phyloP scores from a whole-genome alignment of 306 rosid genomes.

The Myrica gale region DNA sequence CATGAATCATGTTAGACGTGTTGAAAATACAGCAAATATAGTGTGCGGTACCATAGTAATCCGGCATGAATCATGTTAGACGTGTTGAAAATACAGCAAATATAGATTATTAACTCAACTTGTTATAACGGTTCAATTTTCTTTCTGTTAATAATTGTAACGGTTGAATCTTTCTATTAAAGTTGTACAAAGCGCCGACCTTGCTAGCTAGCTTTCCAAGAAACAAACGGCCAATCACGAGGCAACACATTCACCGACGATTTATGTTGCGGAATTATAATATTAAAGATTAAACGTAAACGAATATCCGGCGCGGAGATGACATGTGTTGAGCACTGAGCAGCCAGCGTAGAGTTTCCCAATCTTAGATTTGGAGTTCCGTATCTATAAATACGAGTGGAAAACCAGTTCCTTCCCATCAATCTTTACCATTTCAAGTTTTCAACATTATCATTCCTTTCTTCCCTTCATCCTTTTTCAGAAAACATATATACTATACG shows the following conservation, averaged over 20 bases:
- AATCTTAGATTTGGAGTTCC: background rate
- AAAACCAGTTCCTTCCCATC: too few relatives aligned
- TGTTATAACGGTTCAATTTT: background rate
- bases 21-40: background rate
- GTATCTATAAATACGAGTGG: background rate
- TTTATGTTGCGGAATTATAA: background rate
- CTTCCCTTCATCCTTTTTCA: background rate
- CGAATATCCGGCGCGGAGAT: background rate
- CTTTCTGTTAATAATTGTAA: background rate
- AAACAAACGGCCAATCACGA: background rate
- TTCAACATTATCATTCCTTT: background rate
- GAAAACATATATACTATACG: background rate
- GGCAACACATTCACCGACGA: background rate
- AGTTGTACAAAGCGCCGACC: background rate
- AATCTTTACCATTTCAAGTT: background rate
- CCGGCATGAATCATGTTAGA: background rate
- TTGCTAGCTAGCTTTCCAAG: background rate
- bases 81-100: background rate
- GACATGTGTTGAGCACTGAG: slow-evolving; percentile 17
- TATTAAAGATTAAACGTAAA: background rate
- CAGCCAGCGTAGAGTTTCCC: background rate
- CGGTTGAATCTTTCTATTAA: too few relatives aligned
- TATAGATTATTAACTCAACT: background rate
- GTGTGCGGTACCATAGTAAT: background rate
- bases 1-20: background rate